phyloP scores from a whole-genome alignment of 176 grass and related monocot genomes.

The Areca catechu region DNA sequence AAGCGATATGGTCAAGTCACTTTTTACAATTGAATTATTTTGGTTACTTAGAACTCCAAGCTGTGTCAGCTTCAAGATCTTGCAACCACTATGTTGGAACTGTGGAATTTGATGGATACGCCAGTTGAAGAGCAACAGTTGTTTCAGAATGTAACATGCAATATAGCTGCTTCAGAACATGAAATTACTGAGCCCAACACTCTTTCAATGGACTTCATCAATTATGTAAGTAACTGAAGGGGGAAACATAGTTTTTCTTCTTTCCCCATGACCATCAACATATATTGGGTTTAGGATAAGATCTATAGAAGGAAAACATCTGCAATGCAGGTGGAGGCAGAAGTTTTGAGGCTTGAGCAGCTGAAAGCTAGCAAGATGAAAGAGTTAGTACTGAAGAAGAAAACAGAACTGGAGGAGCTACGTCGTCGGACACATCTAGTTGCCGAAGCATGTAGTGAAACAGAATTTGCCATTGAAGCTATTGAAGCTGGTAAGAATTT shows the following conservation, averaged over 20 bases:
- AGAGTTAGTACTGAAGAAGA: conserved; percentile 64
- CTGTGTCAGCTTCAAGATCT: conserved; percentile 67
- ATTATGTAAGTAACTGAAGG: conserved; percentile 38
- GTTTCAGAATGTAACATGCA: conserved; percentile 72
- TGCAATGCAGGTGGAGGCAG: conserved; percentile 51
- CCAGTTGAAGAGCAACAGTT: conserved; percentile 78
- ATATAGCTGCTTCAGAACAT: conserved; percentile 63
- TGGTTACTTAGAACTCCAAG: no score
- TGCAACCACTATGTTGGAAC: conserved; percentile 63
- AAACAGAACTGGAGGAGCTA: conserved; percentile 66
- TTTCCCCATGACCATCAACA: background rate
- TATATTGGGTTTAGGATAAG: no score
- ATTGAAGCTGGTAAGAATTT: conserved; percentile 50
- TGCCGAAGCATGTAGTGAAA: conserved; percentile 23
- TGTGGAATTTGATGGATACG: conserved; percentile 94
- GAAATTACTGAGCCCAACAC: conserved; percentile 72
- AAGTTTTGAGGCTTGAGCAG: conserved; percentile 58
- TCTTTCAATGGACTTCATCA: conserved; percentile 63
- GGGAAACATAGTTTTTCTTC: conserved; percentile 2
- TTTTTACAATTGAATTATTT: no score
- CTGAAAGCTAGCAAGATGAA: conserved; percentile 74
- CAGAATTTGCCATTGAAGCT: conserved; percentile 42
- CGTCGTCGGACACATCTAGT: conserved; percentile 35
- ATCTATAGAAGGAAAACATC: conserved; percentile 4
- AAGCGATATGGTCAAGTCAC: background rate